phyloP scores from a whole-genome alignment of 352 stramenopile species.

The Pythium chondricola region DNA sequence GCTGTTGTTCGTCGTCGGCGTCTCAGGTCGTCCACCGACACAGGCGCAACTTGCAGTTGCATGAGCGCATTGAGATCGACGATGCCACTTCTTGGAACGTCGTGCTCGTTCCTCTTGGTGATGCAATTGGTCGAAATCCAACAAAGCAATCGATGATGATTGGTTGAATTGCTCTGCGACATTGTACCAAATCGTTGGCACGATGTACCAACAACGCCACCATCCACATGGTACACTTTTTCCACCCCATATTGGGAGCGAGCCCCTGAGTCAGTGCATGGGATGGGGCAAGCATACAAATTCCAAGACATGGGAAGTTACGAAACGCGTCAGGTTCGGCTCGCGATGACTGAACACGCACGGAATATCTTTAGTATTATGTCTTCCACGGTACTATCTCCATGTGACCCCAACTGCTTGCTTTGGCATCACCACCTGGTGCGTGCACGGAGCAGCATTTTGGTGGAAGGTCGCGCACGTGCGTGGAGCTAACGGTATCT shows the following conservation, averaged over 20 bases:
- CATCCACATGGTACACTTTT: background rate
- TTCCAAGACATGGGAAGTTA: constrained; percentile 12
- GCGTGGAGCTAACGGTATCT: background rate
- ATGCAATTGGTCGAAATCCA: constrained; percentile 26
- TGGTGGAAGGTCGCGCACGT: constrained; percentile 7
- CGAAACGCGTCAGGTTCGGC: background rate
- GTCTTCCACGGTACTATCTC: constrained; percentile 10
- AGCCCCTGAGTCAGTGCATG: constrained; percentile 9
- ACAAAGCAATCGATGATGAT: background rate
- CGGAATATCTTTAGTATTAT: constrained; percentile 14
- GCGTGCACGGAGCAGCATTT: too few species aligned
- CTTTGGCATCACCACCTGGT: too few species aligned
- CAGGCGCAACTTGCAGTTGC: constrained; percentile 21
- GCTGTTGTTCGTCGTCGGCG: too few species aligned
- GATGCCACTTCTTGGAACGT: constrained; percentile 6
- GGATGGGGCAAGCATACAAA: constrained; percentile 17
- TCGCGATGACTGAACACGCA: constrained; percentile 14
- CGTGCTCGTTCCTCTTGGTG: constrained; percentile 20
- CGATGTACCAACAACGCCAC: background rate
- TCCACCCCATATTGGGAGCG: background rate
- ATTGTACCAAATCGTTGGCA: background rate
- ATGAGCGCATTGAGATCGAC: background rate
- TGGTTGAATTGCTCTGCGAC: constrained; percentile 2
- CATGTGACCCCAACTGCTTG: too few species aligned
- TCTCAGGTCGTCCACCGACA: too few species aligned